Percentiles rank a stretch among this genome's conserved stretches.
Conservation (phyloP, 2,329 filamentous ascomycete genomes). For the Alternaria novae-zelandiae region DNA sequence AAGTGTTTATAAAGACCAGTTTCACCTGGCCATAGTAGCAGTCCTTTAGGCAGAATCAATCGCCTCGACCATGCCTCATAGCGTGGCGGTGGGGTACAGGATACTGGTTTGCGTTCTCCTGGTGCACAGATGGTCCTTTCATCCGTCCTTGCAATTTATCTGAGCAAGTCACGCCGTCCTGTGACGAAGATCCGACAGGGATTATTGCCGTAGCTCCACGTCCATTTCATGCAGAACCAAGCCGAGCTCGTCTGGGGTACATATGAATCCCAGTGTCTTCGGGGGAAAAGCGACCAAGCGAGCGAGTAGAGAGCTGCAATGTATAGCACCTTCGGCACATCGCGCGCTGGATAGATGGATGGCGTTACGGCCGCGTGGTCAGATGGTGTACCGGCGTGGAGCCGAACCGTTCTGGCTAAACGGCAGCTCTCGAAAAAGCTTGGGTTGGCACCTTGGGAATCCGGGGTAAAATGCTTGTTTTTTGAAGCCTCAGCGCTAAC, state of each 20-base stretch:
- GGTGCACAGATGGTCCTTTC: constrained; percentile 36
- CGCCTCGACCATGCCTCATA: constrained; percentile 19
- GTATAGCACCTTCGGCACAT: constrained; percentile 15
- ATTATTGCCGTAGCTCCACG: constrained; percentile 28
- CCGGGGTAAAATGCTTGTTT: constrained; percentile 20
- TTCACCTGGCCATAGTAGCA: not conserved
- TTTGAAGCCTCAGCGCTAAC: constrained; percentile 6
- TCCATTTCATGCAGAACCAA: constrained; percentile 24
- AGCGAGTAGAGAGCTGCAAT: constrained; percentile 22
- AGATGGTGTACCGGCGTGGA: constrained; percentile 11
- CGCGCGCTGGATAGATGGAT: constrained; percentile 9
- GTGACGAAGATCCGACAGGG: constrained; percentile 34
- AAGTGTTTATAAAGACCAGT: constrained; percentile 24
- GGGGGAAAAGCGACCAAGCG: constrained; percentile 21
- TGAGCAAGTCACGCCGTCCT: constrained; percentile 17
- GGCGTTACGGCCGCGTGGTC: constrained; percentile 16
- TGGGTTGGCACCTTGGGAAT: constrained; percentile 13
- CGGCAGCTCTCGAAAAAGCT: constrained; percentile 13
- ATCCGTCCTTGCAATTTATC: constrained; percentile 43
- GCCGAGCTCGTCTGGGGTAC: constrained; percentile 42
- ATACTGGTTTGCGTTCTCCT: constrained; percentile 18
- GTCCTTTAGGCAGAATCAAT: constrained; percentile 44
- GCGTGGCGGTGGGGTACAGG: constrained; percentile 34
- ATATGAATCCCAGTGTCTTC: constrained; percentile 27
- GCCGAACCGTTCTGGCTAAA: constrained; percentile 29